Evolutionary conservation across 768 basidiomycete species (phyloP).

Genomic region (Lactarius akahatsu): DNA sequence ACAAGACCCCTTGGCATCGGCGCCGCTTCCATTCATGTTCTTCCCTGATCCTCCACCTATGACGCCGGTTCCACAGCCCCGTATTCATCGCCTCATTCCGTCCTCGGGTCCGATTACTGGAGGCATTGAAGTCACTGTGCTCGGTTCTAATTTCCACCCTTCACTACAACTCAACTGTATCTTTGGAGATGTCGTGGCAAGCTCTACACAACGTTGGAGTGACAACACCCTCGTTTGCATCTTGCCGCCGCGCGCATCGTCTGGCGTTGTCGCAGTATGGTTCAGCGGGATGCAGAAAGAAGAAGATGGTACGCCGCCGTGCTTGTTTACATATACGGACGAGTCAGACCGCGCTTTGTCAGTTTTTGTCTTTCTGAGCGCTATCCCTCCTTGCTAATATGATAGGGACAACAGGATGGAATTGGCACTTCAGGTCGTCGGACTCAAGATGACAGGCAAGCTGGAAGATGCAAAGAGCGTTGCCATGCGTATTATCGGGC

Average conservation of each 20-base stretch:
- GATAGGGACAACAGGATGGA: conserved; percentile 67
- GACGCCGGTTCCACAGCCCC: conserved; percentile 56
- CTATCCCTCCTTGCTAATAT: conserved; percentile 22
- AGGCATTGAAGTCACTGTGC: conserved; percentile 91
- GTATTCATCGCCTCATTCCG: conserved; percentile 83
- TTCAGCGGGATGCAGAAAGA: conserved; percentile 73
- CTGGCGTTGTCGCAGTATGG: conserved; percentile 89
- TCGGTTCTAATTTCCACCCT: conserved; percentile 88
- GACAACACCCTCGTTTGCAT: conserved; percentile 91
- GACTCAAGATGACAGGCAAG: conserved; percentile 94
- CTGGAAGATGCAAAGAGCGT: conserved; percentile 92
- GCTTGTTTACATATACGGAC: conserved; percentile 86
- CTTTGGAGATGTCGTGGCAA: conserved; percentile 82
- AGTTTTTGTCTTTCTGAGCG: conserved; percentile 38
- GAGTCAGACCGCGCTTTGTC: conserved; percentile 87
- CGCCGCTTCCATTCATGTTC: conserved; percentile 42
- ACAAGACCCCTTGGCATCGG: conserved; percentile 24
- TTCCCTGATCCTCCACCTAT: conserved; percentile 53
- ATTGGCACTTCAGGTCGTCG: conserved; percentile 91
- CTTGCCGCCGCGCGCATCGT: conserved; percentile 74
- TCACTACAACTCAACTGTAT: conserved; percentile 69
- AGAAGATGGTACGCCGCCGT: conserved; percentile 54
- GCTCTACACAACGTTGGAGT: conserved; percentile 87
- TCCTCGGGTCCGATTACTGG: conserved; percentile 84
- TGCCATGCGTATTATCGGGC: conserved; percentile 89